Base-by-base conservation (phyloP, 768 basidiomycete species). In the Russula olivacea region DNA sequence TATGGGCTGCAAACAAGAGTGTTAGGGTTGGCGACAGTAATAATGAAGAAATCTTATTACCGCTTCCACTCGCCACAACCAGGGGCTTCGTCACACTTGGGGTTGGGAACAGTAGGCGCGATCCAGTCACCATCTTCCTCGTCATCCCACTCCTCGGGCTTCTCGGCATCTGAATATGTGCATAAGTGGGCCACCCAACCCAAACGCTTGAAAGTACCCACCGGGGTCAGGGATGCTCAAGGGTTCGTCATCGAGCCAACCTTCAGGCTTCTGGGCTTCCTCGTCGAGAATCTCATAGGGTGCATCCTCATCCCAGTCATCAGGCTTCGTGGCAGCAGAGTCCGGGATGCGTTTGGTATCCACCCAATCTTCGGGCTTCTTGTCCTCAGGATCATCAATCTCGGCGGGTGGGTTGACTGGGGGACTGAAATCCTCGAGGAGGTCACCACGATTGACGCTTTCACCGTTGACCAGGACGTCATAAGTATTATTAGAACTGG, bases 71-170 rank as follows among this genome's bases (percentile, higher is more conserved):
- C 86, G 71, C 97, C 97, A 71, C 97, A 99, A 32, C 97, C 97
- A 70, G 93, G 84, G 64, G 85, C 95, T 60, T 86, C 89, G 66
- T 84, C 79, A 72, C 97, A 98, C 73, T 85, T 89, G 66, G 96
- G 91, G 83, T 99, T 99, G 63, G 82, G 76, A 61, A 98, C 80
- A 61, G 85, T 85, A 34, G 97, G 95, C 8, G 95, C 82, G 67
- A 98, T 84, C 94, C 94, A 99, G 72, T 98, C 96, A 74, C 97
- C 97, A 69, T 99, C 96, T 74, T 98, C 97, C 72, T 98, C 97
- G 69, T 98, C 96, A 71, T 97, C 94, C 97, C 97, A 99, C 75
- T 99, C 97, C 73, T 99, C 97, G 7, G 97, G 97, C 80, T 97
- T 98, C 76, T 87, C 84, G 45, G 91, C 84, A 67, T 93, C 91